These are phyloP conservation scores for Amorphotheca resinae DNA, from an alignment of 495 filamentous ascomycete genomes.

Conservation along the genomic window DNA sequence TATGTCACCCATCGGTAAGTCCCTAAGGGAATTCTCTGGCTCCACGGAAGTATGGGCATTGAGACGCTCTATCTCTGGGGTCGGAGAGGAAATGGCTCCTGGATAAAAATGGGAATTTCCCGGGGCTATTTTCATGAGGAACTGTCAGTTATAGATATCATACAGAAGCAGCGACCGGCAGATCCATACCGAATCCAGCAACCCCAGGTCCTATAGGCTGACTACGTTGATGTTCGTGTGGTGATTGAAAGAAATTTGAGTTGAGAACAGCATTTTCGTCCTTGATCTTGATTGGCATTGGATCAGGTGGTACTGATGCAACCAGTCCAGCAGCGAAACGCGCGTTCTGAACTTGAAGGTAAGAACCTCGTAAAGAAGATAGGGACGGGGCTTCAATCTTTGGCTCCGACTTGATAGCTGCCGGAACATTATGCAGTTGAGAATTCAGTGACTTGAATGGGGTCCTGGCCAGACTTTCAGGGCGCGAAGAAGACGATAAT, in stretches of 20 bases:
- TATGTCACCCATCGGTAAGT: background rate
- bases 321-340: background rate
- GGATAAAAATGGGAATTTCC: background rate
- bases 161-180: too few relatives aligned
- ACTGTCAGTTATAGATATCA: too few relatives aligned
- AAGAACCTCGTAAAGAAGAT: background rate
- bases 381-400: background rate
- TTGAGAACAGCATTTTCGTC: too few relatives aligned
- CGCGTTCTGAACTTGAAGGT: background rate
- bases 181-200: too few relatives aligned
- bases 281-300: background rate
- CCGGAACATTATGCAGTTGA: background rate
- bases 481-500: background rate
- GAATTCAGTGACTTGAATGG: background rate
- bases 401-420: background rate
- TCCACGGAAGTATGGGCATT: background rate
- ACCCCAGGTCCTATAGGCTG: too few relatives aligned
- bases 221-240: too few relatives aligned
- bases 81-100: background rate
- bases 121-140: background rate
- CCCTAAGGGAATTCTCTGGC: background rate
- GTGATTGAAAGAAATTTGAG: too few relatives aligned
- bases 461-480: background rate
- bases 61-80: background rate
- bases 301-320: background rate